A percentile compares a stretch with the other conserved stretches of the same genome.
These are phyloP conservation scores for Boletus sensibilis DNA, from an alignment of 768 basidiomycete species.

Conservation along the genomic window DNA sequence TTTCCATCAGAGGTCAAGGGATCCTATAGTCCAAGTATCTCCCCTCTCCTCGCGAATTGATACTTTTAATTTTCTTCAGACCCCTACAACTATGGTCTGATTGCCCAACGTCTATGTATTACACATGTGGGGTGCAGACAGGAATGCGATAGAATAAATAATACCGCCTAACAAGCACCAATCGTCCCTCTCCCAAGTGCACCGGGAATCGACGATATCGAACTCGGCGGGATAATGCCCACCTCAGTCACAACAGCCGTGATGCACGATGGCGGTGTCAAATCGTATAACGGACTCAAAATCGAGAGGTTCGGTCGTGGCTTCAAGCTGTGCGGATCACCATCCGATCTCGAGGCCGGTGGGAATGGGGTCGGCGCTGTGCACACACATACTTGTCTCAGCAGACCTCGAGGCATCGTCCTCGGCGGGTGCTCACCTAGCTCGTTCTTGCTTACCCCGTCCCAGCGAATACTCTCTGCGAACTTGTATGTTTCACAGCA, in stretches of 20 bases:
- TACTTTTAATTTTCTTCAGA: too few species aligned
- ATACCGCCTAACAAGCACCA: conserved; percentile 16
- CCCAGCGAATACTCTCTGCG: conserved; percentile 86
- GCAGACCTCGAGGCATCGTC: background rate
- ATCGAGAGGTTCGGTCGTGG: conserved; percentile 61
- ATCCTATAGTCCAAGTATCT: too few species aligned
- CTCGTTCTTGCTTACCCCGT: conserved; percentile 96
- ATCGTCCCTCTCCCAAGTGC: conserved; percentile 44
- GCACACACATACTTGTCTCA: conserved; percentile 2
- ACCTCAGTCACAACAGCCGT: conserved; percentile 98
- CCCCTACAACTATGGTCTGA: too few species aligned
- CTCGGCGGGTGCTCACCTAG: conserved; percentile 55
- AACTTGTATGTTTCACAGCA: conserved; percentile 99
- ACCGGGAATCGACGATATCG: conserved; percentile 79
- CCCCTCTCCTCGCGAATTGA: too few species aligned
- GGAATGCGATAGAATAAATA: conserved; percentile 7
- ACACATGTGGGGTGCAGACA: background rate
- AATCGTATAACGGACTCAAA: conserved; percentile 88
- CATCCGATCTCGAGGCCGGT: conserved; percentile 10
- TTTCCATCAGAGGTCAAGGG: too few species aligned
- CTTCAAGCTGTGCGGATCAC: conserved; percentile 25
- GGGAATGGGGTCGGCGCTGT: conserved; percentile 32
- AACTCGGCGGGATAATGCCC: conserved; percentile 90
- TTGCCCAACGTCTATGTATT: background rate
- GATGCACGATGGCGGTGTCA: conserved; percentile 89